Evolutionary conservation across 768 basidiomycete species (phyloP).

Genomic region (Mrakia blollopis): DNA sequence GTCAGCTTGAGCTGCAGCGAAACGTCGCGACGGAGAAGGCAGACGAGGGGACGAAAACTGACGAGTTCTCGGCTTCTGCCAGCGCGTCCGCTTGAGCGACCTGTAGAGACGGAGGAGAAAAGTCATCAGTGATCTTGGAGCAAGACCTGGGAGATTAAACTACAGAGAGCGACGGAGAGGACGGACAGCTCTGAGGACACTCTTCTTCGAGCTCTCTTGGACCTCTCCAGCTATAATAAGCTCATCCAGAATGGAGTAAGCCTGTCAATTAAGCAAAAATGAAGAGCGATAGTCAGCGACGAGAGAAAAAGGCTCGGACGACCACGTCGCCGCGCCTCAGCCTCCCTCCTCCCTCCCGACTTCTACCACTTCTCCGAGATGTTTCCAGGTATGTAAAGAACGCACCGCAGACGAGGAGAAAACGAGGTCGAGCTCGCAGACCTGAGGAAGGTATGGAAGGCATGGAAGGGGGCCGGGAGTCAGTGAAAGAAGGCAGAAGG

Average conservation of each 20-base stretch:
- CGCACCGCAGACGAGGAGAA: constrained; percentile 80
- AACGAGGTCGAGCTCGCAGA: constrained; percentile 80
- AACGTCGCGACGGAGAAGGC: neutral
- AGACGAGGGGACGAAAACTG: constrained; percentile 18
- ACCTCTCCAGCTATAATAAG: constrained; percentile 89
- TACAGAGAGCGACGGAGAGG: neutral
- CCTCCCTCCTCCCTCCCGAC: too few species aligned
- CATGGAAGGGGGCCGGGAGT: too few species aligned
- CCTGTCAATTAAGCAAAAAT: constrained; percentile 34
- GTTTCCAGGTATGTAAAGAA: too few species aligned
- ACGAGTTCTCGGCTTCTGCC: constrained; percentile 45
- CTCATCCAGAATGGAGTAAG: constrained; percentile 66
- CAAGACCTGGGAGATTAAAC: neutral
- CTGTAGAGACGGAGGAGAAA: constrained; percentile 31
- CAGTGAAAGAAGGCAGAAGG: too few species aligned
- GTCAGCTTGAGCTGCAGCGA: constrained; percentile 8
- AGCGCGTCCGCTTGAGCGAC: constrained; percentile 48
- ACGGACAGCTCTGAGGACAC: constrained; percentile 49
- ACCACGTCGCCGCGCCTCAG: too few species aligned
- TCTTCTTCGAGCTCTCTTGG: constrained; percentile 79
- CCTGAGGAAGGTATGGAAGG: too few species aligned
- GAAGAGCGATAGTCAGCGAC: neutral
- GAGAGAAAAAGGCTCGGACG: too few species aligned
- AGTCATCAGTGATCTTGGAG: neutral
- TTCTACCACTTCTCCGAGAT: too few species aligned